phyloP scores from a whole-genome alignment of 2,329 filamentous ascomycete genomes.

The Fusarium concolor region DNA sequence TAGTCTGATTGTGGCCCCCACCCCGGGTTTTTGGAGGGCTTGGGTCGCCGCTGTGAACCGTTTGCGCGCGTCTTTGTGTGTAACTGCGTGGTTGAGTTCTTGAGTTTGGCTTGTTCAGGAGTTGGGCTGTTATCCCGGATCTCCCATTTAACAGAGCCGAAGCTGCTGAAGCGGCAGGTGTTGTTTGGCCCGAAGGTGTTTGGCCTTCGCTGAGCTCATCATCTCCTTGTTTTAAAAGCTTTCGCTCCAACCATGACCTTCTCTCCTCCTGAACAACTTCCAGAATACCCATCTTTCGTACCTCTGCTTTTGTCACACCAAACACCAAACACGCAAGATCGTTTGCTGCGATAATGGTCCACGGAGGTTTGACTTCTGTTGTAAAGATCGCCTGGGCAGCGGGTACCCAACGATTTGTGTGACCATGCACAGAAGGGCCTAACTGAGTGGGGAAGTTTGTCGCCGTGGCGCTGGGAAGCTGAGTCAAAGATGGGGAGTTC shows the following conservation, averaged over 20 bases:
- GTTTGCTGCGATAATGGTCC: slow-evolving; percentile 96
- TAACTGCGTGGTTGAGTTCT: slow-evolving; percentile 66
- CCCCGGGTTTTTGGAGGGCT: slow-evolving; percentile 66
- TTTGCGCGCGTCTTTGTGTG: slow-evolving; percentile 70
- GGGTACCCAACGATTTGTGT: slow-evolving; percentile 89
- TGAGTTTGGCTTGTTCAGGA: slow-evolving; percentile 84
- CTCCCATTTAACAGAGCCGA: slow-evolving; percentile 74
- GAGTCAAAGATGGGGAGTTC: slow-evolving; percentile 57
- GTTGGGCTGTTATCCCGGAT: slow-evolving; percentile 83
- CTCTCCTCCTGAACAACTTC: slow-evolving; percentile 94
- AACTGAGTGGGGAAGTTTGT: slow-evolving; percentile 61
- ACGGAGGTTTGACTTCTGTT: slow-evolving; percentile 89
- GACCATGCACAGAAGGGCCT: slow-evolving; percentile 78
- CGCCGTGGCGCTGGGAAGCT: slow-evolving; percentile 54
- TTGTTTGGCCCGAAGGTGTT: slow-evolving; percentile 51
- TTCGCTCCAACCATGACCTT: slow-evolving; percentile 88
- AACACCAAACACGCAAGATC: slow-evolving; percentile 98
- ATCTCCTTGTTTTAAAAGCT: slow-evolving; percentile 69
- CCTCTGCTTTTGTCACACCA: slow-evolving; percentile 96
- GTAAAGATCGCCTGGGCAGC: slow-evolving; percentile 97
- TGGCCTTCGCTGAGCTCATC: slow-evolving; percentile 48
- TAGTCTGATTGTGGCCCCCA: slow-evolving; percentile 72
- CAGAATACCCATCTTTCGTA: slow-evolving; percentile 92
- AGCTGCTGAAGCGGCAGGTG: slow-evolving; percentile 56
- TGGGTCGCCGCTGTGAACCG: slow-evolving; percentile 67